A percentile compares a stretch with the other conserved stretches of the same genome.
phyloP scores from a whole-genome alignment of 805 yeast genomes.

The Starmerella bombicola region DNA sequence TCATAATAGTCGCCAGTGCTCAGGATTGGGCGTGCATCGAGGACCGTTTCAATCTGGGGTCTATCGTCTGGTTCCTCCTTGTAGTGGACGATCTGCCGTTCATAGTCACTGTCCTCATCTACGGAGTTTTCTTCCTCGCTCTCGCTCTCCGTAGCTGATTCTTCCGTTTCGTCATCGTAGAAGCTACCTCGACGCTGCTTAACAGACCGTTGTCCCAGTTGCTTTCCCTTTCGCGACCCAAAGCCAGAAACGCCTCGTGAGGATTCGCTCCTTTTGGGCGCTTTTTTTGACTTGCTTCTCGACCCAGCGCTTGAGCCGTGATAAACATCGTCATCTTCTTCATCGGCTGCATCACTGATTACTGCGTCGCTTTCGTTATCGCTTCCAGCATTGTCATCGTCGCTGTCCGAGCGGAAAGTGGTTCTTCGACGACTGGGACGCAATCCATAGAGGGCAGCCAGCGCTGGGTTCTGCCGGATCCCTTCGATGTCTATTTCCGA shows the following conservation, averaged over 20 bases:
- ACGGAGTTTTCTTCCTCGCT: conserved; percentile 5
- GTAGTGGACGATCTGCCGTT: neutral
- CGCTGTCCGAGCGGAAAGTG: conserved; percentile 17
- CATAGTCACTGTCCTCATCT: conserved; percentile 5
- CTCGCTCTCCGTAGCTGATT: conserved; percentile 5
- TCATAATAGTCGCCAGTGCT: conserved; percentile 30
- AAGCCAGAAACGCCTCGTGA: neutral
- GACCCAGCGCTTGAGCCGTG: conserved; percentile 18
- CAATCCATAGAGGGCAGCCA: conserved; percentile 34
- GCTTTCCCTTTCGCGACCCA: neutral
- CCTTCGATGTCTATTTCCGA: conserved; percentile 19
- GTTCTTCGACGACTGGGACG: conserved; percentile 30
- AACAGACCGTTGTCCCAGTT: conserved; percentile 1
- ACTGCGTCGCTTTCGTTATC: conserved; percentile 14
- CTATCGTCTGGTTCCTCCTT: conserved; percentile 10
- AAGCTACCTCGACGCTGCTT: conserved; percentile 14
- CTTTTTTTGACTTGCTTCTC: neutral
- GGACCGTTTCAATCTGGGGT: conserved; percentile 37
- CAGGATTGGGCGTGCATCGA: conserved; percentile 40
- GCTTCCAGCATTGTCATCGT: conserved; percentile 11
- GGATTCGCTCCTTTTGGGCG: neutral
- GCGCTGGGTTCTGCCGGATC: conserved; percentile 19
- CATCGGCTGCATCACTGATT: conserved; percentile 14
- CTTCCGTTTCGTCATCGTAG: conserved; percentile 22
- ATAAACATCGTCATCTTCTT: conserved; percentile 3